Base-by-base conservation (phyloP, 208 protist genomes). In the Zelonia costaricensis region DNA sequence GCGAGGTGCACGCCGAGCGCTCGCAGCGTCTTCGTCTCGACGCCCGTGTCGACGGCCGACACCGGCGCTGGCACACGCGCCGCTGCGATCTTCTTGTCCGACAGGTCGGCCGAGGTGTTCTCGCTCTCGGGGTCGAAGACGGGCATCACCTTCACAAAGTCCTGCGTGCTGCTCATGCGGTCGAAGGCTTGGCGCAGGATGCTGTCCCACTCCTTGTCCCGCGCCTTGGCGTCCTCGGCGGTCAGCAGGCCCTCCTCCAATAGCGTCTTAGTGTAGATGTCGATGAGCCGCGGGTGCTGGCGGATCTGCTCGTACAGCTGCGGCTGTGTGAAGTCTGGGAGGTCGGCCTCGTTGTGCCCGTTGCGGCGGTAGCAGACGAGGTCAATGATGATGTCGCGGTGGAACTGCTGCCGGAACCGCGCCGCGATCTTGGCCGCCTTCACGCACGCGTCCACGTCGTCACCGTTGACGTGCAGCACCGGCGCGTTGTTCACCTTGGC, bases 391-490 rank as follows among this genome's bases (percentile, higher is more conserved):
- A 98, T 93, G 57, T 99, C 97, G 31, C 77, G 85, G 44, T 98
- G 80, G 82, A 96, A 98, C 44, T 91, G 64, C 67, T 97, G 84
- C 46, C 97, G 86, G 78, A 93, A 99, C 53, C 91, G 88, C 18
- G 86, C 84, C 9, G 97, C 96, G 18, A 98, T 79, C 44, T 82
- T 79, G 57, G 82, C 82, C 6, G 90, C 93, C 22, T 81, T 78
- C 52, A 97, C 90, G 43, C 97, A 98, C 12, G 96, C 94, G 71
- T 98, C 94, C 5, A 94, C 86, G 74, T 99, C 95, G 66, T 99
- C 96, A 40, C 91, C 98, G 85, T 99, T 99, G 20, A 99, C 98
- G 82, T 99, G 98, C 76, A 99, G 88, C 25, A 99, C 92, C 20
- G 98, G 98, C 3, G 91, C 89, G 59, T 88, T 85, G 86, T 97